Conservation (phyloP, 441 rosid species). For the Geranium incanum region DNA sequence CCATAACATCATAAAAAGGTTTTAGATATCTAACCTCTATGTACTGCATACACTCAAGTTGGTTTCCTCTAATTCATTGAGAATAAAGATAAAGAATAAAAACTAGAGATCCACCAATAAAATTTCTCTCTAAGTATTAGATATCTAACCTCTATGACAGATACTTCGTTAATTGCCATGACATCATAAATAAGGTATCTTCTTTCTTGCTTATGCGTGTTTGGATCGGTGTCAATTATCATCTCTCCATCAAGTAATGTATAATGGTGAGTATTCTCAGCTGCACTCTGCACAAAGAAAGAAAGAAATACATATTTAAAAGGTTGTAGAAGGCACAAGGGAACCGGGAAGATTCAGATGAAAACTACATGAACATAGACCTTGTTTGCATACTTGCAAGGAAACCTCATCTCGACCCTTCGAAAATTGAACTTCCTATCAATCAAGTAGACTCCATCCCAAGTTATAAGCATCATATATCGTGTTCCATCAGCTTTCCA, state of each 20-base stretch:
- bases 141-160: slow-evolving; percentile 76
- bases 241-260: slow-evolving; percentile 98
- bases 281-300: slow-evolving; percentile 47
- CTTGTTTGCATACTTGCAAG: slow-evolving; percentile 57
- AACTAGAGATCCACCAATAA: neutral
- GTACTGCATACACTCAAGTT: neutral
- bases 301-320: neutral
- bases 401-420: slow-evolving; percentile 98
- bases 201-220: slow-evolving; percentile 86
- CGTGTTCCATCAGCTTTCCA: slow-evolving; percentile 99
- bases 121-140: neutral
- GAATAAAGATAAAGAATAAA: neutral
- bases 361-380: slow-evolving; percentile 39
- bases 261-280: slow-evolving; percentile 75
- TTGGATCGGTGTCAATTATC: slow-evolving; percentile 92
- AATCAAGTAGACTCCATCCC: slow-evolving; percentile 82
- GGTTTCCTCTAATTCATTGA: slow-evolving; percentile 3
- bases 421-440: slow-evolving; percentile 86
- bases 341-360: slow-evolving; percentile 5
- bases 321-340: slow-evolving; percentile 18
- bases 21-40: neutral
- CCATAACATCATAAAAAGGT: too few relatives aligned
- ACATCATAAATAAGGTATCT: slow-evolving; percentile 96
- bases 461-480: slow-evolving; percentile 89
- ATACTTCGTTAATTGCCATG: slow-evolving; percentile 70